These are phyloP conservation scores for Gentiana dahurica DNA, from an alignment of 257 asterid species.

Conservation along the genomic window DNA sequence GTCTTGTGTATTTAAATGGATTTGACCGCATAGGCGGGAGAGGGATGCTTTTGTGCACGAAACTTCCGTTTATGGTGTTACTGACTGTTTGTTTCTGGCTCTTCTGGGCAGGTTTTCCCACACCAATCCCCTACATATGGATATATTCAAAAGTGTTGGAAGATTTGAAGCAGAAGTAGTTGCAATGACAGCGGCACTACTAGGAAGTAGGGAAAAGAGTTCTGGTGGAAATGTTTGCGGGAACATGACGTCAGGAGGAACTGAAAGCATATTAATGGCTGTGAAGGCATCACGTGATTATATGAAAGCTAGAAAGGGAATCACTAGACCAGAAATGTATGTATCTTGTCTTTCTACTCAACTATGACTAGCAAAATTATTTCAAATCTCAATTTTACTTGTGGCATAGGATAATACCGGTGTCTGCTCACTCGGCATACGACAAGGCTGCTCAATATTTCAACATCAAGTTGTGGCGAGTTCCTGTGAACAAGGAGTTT, in stretches of 20 bases:
- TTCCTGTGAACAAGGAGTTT: constrained; percentile 70
- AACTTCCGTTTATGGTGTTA: neutral
- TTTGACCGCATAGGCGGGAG: too few species aligned
- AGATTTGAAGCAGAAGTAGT: constrained; percentile 92
- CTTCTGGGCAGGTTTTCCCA: constrained; percentile 80
- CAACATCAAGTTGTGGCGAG: constrained; percentile 90
- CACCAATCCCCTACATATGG: constrained; percentile 91
- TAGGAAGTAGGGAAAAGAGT: constrained; percentile 74
- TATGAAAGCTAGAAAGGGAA: constrained; percentile 78
- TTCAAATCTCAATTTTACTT: constrained; percentile 18
- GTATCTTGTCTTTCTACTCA: constrained; percentile 12
- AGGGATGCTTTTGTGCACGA: too few species aligned
- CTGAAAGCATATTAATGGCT: constrained; percentile 92
- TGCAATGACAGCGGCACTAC: constrained; percentile 88
- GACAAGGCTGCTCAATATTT: constrained; percentile 99
- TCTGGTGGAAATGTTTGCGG: constrained; percentile 92
- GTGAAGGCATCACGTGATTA: constrained; percentile 89
- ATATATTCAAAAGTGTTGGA: constrained; percentile 88
- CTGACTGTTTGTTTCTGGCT: neutral
- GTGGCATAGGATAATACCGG: constrained; percentile 80
- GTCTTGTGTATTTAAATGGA: neutral
- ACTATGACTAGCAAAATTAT: neutral
- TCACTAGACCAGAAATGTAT: constrained; percentile 85
- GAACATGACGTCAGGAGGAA: constrained; percentile 99
- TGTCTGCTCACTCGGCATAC: constrained; percentile 96